phyloP scores from a whole-genome alignment of 2,329 filamentous ascomycete species.

The Clarireedia sp. region DNA sequence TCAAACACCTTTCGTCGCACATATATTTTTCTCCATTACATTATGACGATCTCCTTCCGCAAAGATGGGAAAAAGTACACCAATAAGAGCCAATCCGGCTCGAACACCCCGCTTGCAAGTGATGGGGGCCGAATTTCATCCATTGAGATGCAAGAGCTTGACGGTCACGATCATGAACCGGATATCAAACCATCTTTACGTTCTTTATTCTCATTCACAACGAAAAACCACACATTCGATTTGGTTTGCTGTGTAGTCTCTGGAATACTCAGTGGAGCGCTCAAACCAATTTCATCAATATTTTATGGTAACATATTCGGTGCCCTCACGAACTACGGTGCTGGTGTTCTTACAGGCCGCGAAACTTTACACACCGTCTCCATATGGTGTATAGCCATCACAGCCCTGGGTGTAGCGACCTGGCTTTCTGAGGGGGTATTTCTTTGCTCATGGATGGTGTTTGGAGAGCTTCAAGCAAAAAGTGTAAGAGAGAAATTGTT shows the following conservation, averaged over 20 bases:
- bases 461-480: slow-evolving; percentile 73
- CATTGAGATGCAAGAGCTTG: slow-evolving; percentile 1
- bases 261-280: slow-evolving; percentile 51
- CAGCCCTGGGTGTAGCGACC: slow-evolving; percentile 52
- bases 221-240: slow-evolving; percentile 46
- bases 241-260: slow-evolving; percentile 47
- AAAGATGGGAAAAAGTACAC: slow-evolving; percentile 3
- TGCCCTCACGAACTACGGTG: slow-evolving; percentile 58
- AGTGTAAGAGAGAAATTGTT: slow-evolving; percentile 60
- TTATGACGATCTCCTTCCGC: slow-evolving; percentile 1
- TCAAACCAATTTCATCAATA: slow-evolving; percentile 58
- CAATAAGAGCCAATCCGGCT: not conserved
- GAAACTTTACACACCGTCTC: slow-evolving; percentile 49
- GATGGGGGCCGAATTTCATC: not conserved
- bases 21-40: not conserved
- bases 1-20: not conserved
- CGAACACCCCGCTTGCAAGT: not conserved
- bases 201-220: slow-evolving; percentile 64
- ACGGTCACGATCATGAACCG: not conserved
- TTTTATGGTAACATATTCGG: slow-evolving; percentile 71
- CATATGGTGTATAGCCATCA: slow-evolving; percentile 53
- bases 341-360: slow-evolving; percentile 39
- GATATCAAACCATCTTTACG: slow-evolving; percentile 19
- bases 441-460: slow-evolving; percentile 63
- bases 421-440: slow-evolving; percentile 63